Evolutionary conservation across 805 yeast genomes (phyloP).

Genomic region (Sungouiozyma ichnusensis): DNA sequence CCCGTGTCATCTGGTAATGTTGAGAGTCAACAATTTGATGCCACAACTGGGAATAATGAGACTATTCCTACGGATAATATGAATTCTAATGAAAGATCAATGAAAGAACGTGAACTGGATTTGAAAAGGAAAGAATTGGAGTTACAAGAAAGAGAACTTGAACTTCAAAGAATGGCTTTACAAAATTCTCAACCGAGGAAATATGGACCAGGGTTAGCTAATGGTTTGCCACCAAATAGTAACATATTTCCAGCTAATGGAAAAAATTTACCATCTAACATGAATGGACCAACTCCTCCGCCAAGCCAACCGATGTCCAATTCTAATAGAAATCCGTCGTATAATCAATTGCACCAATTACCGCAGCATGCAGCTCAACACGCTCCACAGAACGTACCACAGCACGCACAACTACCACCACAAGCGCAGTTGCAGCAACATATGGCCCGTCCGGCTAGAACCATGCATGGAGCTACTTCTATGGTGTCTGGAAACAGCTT

Average conservation of each 20-base stretch:
- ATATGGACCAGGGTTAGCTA: conserved; percentile 5
- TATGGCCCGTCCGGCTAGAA: conserved; percentile 17
- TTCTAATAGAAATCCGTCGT: conserved; percentile 4
- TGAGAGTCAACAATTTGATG: conserved; percentile 7
- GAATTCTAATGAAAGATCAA: conserved; percentile 8
- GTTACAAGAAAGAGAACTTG: conserved; percentile 28
- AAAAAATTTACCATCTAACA: conserved; percentile 1
- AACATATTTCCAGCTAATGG: not conserved
- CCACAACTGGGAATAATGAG: conserved; percentile 10
- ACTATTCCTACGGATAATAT: too few species aligned
- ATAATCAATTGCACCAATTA: not conserved
- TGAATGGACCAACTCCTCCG: not conserved
- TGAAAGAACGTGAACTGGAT: conserved; percentile 26
- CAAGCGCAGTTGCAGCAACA: conserved; percentile 6
- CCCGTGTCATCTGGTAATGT: conserved; percentile 8
- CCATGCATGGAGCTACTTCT: conserved; percentile 22
- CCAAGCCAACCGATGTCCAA: conserved; percentile 5
- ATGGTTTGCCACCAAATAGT: conserved; percentile 5
- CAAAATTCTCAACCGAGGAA: conserved; percentile 8
- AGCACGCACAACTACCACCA: not conserved
- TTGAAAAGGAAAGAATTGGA: conserved; percentile 26
- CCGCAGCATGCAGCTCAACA: too few species aligned
- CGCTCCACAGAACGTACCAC: too few species aligned
- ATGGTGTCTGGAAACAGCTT: conserved; percentile 13
- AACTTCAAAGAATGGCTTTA: conserved; percentile 22